phyloP scores from a whole-genome alignment of 208 protist species.

The Trypanosomatidae sp. region DNA sequence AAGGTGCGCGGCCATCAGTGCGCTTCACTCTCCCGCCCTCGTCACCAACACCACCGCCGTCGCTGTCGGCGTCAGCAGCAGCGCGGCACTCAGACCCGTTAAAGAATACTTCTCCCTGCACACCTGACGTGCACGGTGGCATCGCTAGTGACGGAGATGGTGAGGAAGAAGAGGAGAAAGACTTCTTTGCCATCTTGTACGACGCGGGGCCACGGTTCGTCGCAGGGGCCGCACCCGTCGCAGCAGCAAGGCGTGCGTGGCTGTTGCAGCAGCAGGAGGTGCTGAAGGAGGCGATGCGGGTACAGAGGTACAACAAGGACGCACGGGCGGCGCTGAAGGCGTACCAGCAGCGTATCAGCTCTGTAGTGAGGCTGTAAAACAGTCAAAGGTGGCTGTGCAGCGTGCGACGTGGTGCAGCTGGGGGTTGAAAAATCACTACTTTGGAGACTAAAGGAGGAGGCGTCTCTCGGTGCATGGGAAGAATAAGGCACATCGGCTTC shows the following conservation, averaged over 20 bases:
- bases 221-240: neutral
- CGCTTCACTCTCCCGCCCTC: too few species aligned
- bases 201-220: neutral
- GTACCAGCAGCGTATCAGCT: constrained; percentile 22
- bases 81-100: too few species aligned
- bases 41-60: too few species aligned
- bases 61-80: too few species aligned
- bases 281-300: constrained; percentile 61
- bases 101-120: neutral
- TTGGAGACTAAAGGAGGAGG: too few species aligned
- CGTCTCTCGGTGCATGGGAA: too few species aligned
- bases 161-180: too few species aligned
- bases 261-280: constrained; percentile 38
- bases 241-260: constrained; percentile 27
- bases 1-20: too few species aligned
- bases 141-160: neutral
- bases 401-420: neutral
- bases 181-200: constrained; percentile 9
- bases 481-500: too few species aligned
- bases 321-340: constrained; percentile 47
- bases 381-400: neutral
- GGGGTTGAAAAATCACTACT: neutral
- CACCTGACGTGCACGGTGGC: too few species aligned
- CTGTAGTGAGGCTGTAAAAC: constrained; percentile 1
- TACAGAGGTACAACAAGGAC: constrained; percentile 52